Evolutionary conservation across 768 basidiomycete genomes (phyloP), one percentile per base, ranked within the genome.

Genomic region (Leucosporidium yakuticum): DNA sequence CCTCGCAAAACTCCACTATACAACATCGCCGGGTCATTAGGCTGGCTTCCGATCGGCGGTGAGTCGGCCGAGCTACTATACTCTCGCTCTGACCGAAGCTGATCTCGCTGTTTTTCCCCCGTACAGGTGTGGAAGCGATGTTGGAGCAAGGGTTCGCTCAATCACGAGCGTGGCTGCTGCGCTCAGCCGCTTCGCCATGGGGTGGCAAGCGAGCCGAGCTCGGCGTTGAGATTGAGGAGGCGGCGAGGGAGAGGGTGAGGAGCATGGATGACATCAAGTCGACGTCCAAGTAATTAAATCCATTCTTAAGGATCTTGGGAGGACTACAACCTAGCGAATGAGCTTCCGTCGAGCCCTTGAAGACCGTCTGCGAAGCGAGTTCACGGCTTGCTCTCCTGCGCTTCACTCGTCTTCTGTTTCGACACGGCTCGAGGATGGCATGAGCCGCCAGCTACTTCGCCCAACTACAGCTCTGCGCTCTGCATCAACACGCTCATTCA

Each of bases 61-160:
- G 20, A 19, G 67, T 51, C n/a, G 5, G 14, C 23, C 44, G 9
- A 62, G 47, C 20, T 54, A n/a, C 21, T 23, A 11, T 32, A n/a
- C 8, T 34, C 49, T 49, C 48, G 14, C 31, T 5, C 23, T 14
- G 11, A 20, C 25, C 48, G 9, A 23, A 44, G 3, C 44, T 47
- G 20, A 36, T 27, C 36, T 23, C 32, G 14, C n/a, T 27, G 23
- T 29, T 17, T 29, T 9, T 48, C 27, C 15, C 32, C 31, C n/a
- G 8, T 19, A 27, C 27, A 64, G 75, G 75, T 7, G 69, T 73
- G 61, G 72, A 76, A 50, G 74, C 75, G 9, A 71, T 76, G 58
- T 65, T 73, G 36, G 68, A 73, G 64, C 74, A 76, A 65, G 74
- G 67, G 0, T 34, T 67, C 20, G 70, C 70, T 6, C 74, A 75